Conservation (phyloP, 2,329 filamentous ascomycete genomes). For the Kalmusia sp. region DNA sequence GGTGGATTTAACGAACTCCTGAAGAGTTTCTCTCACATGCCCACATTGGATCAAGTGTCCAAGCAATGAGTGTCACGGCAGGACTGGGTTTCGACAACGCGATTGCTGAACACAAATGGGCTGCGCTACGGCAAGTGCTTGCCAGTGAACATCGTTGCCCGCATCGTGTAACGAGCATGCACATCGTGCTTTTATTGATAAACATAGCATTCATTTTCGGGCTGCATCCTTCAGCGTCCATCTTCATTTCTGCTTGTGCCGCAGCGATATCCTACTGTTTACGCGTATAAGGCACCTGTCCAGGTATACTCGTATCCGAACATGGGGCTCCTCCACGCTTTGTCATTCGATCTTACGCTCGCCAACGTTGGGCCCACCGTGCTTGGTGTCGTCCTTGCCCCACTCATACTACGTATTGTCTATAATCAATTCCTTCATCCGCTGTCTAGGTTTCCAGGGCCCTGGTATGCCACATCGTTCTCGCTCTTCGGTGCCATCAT, state of each 20-base stretch:
- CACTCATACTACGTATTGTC: constrained; percentile 28
- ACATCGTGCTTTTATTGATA: neutral
- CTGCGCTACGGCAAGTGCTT: neutral
- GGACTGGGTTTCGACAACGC: neutral
- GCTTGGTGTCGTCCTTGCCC: neutral
- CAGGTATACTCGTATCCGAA: neutral
- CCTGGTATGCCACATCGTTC: constrained; percentile 47
- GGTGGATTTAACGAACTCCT: neutral
- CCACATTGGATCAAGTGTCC: neutral
- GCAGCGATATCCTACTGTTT: neutral
- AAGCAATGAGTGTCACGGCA: neutral
- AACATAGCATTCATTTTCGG: constrained; percentile 3
- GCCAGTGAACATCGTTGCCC: neutral
- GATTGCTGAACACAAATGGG: neutral
- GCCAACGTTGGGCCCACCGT: neutral
- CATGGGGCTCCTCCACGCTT: neutral
- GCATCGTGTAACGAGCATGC: constrained; percentile 1
- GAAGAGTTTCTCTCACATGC: neutral
- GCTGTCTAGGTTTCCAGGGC: constrained; percentile 52
- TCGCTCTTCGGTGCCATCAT: constrained; percentile 38
- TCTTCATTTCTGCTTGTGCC: neutral
- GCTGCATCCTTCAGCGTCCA: neutral
- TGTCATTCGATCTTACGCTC: neutral
- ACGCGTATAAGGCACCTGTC: neutral
- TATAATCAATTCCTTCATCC: constrained; percentile 53